Percentiles rank a stretch among this genome's conserved stretches.
Evolutionary conservation across 1,284 basidiomycete genomes (phyloP).

Genomic region (Xanthoconium separans): DNA sequence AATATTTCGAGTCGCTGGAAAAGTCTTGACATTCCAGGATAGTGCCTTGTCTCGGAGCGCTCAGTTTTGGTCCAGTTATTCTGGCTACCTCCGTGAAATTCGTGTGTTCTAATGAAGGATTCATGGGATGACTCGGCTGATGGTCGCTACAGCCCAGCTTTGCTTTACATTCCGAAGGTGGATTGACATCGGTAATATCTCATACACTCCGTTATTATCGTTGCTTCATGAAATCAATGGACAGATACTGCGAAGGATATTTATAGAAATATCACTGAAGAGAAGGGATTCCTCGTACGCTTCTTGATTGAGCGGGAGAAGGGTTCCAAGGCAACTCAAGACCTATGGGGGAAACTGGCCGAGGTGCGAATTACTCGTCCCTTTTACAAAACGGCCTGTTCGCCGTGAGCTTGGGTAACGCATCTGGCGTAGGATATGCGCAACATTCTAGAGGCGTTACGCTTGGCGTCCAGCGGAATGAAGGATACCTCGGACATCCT

Average conservation of each 20-base stretch:
- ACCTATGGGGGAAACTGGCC: slow-evolving; percentile 27
- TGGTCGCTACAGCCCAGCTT: slow-evolving; percentile 53
- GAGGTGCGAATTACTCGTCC: slow-evolving; percentile 28
- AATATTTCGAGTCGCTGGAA: slow-evolving; percentile 2
- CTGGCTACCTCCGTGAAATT: slow-evolving; percentile 74
- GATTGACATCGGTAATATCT: slow-evolving; percentile 61
- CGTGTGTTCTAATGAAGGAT: slow-evolving; percentile 44
- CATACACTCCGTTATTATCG: slow-evolving; percentile 12
- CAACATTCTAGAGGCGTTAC: slow-evolving; percentile 26
- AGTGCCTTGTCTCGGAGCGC: slow-evolving; percentile 74
- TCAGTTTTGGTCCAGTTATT: slow-evolving; percentile 81
- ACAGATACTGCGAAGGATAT: slow-evolving; percentile 66
- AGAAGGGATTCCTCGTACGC: slow-evolving; percentile 53
- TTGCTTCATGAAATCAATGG: slow-evolving; percentile 6
- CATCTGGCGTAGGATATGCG: slow-evolving; percentile 29
- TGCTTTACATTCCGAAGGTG: slow-evolving; percentile 70
- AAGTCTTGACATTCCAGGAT: slow-evolving; percentile 1
- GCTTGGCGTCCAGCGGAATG: slow-evolving; percentile 21
- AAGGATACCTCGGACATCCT: slow-evolving; percentile 21
- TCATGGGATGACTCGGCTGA: slow-evolving; percentile 15
- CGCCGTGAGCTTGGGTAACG: slow-evolving; percentile 1
- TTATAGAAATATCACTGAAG: slow-evolving; percentile 62
- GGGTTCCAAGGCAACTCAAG: slow-evolving; percentile 26
- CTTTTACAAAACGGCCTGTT: neutral
- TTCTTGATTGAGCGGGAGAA: slow-evolving; percentile 47